phyloP scores from a whole-genome alignment of 306 rosid species.

The Cucumis melo region DNA sequence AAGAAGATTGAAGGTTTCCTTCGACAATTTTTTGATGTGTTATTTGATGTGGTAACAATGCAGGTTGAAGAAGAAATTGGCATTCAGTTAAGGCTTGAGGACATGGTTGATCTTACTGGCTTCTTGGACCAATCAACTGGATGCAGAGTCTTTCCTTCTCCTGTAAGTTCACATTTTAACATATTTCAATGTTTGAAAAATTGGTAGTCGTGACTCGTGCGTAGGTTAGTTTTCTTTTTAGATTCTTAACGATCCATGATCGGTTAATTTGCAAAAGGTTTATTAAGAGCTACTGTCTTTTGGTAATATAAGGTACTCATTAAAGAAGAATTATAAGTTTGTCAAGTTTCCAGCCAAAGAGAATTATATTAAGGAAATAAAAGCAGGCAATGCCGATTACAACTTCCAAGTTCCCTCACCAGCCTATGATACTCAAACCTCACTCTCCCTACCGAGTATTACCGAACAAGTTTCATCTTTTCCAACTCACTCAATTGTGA shows the following conservation, averaged over 20 bases:
- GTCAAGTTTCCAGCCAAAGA: neutral
- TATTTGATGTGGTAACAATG: neutral
- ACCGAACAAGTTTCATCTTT: neutral
- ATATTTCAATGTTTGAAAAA: neutral
- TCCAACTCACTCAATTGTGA: neutral
- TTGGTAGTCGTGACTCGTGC: neutral
- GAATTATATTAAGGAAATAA: neutral
- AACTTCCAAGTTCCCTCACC: neutral
- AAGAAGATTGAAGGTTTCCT: neutral
- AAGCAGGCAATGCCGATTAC: neutral
- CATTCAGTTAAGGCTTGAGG: slow-evolving; percentile 46
- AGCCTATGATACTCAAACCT: neutral
- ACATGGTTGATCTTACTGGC: slow-evolving; percentile 77
- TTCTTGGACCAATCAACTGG: slow-evolving; percentile 69
- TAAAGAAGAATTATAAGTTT: neutral
- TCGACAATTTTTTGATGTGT: neutral
- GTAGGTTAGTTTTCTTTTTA: neutral
- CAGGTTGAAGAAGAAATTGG: slow-evolving; percentile 96
- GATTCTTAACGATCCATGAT: neutral
- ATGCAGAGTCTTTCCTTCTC: slow-evolving; percentile 61
- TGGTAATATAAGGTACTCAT: neutral
- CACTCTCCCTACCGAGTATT: neutral
- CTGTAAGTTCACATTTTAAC: slow-evolving; percentile 24
- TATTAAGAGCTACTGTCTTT: neutral
- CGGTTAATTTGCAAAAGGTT: neutral